Base-by-base conservation (phyloP, 176 grass and related monocot genomes). In the Aechmea fasciata region DNA sequence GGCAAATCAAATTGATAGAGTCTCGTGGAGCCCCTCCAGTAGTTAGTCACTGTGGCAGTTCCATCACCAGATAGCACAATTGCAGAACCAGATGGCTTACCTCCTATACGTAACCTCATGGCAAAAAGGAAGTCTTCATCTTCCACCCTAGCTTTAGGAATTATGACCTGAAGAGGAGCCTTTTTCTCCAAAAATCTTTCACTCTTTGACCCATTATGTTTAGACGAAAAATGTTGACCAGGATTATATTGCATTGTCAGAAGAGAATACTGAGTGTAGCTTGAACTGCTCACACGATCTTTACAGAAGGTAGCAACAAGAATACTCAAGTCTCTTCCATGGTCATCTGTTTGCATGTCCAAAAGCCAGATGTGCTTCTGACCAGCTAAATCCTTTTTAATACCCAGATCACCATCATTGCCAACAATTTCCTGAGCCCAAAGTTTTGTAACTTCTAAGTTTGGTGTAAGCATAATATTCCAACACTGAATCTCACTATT, bases 361-460 rank as follows among this genome's bases (percentile, higher is more conserved):
- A 97, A 87, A 85, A 97, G 89, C 93, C 93, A 97, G 12, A 97
- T 87, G 33, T 92, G 85, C 69, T 97, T 97, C 77, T 97, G 94
- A 52, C 94, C 94, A 73, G 89, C 94, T 79, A 97, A 74, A 71
- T 97, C 94, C 73, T 92, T 97, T 77, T 87, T 97, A 78, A 97
- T 97, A 73, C 94, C 82, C 62, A 87, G 73, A 81, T 92, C 86
- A 13, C 78, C 84, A 79, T 97, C 86, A 68, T 70, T 89, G 59
- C 86, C 89, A 74, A 97, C 86, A 74, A 97, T 83, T 87, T 77
- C 76, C 51, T 92, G 86, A 50, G 74, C 83, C 69, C 86, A 83
- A 79, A 82, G 3, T 66, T 79, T 97, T 75, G 79, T 81, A 28
- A 90, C 61, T 83, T 71, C 74, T 57, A 81, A 71, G 51, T 14